Evolutionary conservation across 2,329 filamentous ascomycete species (phyloP), one percentile per base, ranked within the genome.

Genomic region (Colletotrichum paranaense): DNA sequence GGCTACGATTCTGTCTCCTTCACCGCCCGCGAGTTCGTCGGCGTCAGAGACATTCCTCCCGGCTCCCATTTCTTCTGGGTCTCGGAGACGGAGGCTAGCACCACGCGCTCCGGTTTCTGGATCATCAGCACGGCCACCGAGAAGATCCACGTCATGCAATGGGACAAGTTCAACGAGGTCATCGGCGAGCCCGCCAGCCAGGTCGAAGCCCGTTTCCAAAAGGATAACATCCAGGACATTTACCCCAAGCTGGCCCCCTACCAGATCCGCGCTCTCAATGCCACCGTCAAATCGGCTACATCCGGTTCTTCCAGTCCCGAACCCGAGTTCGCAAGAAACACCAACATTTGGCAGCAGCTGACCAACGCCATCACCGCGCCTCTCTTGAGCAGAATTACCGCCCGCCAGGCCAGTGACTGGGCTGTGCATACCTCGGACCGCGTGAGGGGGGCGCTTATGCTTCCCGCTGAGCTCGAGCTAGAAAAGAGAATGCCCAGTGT

Each of bases 11-110:
- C 85, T 2, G 78, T 87, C 58, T 86, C 86, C 2, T 85, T 89
- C 74, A 86, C 84, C 19, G 84, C 84, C 5, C 82, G 80, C 53
- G 80, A 84, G 26, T 89, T 91, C 75, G 81, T 82, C 8, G 90
- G 90, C 24, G 83, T 92, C 70, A 86, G 85, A 26, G 84, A 89
- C 67, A 82, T 92, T 30, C 88, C 89, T 0, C 78, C 83, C 0
- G 91, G 91, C 0, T 79, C 87, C 16, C 91, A 92, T 78, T 88
- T 92, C 72, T 82, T 92, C 70, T 92, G 90, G 89, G 85, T 88
- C 32, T 84, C 89, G 2, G 84, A 88, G 26, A 84, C 85, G 0
- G 82, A 83, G 2, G 82, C 83, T 22, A 82, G 85, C 22, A 88
- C 88, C 2, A 80, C 85, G 35, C 86, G 90, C 4, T 88, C 84